Evolutionary conservation across 2,329 filamentous ascomycete species (phyloP).

Genomic region (Neofusicoccum parvum): DNA sequence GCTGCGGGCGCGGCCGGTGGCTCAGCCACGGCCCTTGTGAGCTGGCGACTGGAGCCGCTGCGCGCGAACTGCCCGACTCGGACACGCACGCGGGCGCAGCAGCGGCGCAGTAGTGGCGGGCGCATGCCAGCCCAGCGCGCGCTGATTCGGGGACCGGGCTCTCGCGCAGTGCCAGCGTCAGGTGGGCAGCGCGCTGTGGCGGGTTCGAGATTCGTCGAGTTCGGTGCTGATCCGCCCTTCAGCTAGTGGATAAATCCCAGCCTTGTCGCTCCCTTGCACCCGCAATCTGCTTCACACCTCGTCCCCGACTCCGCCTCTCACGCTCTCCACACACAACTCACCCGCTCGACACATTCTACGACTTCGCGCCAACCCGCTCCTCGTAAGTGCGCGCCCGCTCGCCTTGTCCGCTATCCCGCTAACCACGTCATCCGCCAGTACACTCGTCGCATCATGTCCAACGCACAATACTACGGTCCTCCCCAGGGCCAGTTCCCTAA

Average conservation of each 20-base stretch:
- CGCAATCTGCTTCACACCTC: slow-evolving; percentile 4
- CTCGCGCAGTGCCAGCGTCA: slow-evolving; percentile 10
- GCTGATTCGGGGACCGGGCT: background rate
- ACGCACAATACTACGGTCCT: slow-evolving; percentile 31
- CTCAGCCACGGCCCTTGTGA: background rate
- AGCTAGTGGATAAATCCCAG: slow-evolving; percentile 18
- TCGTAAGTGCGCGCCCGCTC: background rate
- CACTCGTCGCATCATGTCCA: too few relatives aligned
- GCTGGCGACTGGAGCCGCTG: background rate
- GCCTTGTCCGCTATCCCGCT: background rate
- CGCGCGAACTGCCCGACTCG: too few relatives aligned
- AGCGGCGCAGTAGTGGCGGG: slow-evolving; percentile 5
- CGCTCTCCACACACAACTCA: background rate
- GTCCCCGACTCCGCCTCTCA: slow-evolving; percentile 15
- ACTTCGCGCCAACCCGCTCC: background rate
- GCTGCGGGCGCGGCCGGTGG: background rate
- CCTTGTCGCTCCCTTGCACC: slow-evolving; percentile 13
- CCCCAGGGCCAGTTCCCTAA: slow-evolving; percentile 14
- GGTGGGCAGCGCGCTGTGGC: slow-evolving; percentile 9
- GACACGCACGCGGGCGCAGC: slow-evolving; percentile 4
- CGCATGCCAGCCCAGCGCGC: background rate
- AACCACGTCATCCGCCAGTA: slow-evolving; percentile 7
- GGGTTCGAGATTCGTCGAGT: slow-evolving; percentile 15
- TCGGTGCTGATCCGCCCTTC: slow-evolving; percentile 9
- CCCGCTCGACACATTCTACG: background rate